Percentiles rank a stretch among this genome's conserved stretches.
Evolutionary conservation across 345 rosid species (phyloP).

Genomic region (Aquilaria sinensis): DNA sequence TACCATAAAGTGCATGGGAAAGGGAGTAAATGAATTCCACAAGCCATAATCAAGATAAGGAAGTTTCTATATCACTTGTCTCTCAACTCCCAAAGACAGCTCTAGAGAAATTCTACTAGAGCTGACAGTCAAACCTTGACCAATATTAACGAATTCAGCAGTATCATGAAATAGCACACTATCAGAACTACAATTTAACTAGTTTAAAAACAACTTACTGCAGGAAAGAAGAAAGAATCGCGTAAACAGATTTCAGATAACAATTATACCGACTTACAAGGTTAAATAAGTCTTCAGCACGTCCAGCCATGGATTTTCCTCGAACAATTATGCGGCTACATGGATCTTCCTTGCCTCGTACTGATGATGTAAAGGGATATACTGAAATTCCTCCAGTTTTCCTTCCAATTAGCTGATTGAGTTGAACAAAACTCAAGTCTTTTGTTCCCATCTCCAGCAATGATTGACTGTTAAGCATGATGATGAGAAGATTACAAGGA

Average conservation of each 20-base stretch:
- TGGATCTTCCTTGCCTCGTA: constrained; percentile 70
- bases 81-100: too few species aligned
- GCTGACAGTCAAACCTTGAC: too few species aligned
- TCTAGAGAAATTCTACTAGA: too few species aligned
- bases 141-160: too few species aligned
- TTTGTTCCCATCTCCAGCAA: constrained; percentile 97
- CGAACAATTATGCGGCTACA: constrained; percentile 78
- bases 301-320: constrained; percentile 96
- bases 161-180: not conserved
- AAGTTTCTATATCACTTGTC: too few species aligned
- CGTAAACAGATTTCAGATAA: too few species aligned
- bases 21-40: too few species aligned
- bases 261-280: constrained; percentile 40
- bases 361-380: constrained; percentile 85
- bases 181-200: not conserved
- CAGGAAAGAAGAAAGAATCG: not conserved
- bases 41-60: too few species aligned
- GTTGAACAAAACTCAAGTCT: constrained; percentile 88
- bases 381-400: constrained; percentile 98
- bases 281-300: constrained; percentile 81
- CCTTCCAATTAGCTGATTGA: constrained; percentile 96
- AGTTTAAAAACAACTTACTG: not conserved
- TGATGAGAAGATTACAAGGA: not conserved
- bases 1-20: too few species aligned
- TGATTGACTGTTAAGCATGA: constrained; percentile 58